phyloP scores from a whole-genome alignment of 176 grass and related monocot species.

The Lolium multiflorum region DNA sequence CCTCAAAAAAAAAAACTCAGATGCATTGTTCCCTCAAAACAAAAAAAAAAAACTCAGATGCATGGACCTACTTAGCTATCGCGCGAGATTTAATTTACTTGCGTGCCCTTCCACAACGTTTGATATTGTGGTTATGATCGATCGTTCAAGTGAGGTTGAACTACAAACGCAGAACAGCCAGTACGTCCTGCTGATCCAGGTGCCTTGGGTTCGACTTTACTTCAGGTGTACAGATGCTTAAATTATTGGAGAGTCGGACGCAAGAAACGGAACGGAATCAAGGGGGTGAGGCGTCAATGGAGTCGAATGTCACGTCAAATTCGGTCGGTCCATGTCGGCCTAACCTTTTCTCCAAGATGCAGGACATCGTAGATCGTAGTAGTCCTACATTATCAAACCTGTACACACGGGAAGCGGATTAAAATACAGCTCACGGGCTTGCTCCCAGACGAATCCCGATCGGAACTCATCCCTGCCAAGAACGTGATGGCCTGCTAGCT shows the following conservation, averaged over 20 bases:
- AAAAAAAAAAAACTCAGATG: too few species aligned
- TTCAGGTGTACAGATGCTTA: background rate
- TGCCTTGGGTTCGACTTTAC: background rate
- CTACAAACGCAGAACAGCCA: too few species aligned
- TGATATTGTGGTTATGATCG: too few species aligned
- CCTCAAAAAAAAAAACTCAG: too few species aligned
- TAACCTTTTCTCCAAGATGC: background rate
- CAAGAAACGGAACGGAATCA: background rate
- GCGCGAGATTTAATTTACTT: too few species aligned
- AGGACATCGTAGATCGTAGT: background rate
- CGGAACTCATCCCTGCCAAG: background rate
- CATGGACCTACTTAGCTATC: too few species aligned
- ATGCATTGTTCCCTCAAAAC: too few species aligned
- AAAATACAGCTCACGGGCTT: slow-evolving; percentile 13
- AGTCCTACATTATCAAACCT: background rate
- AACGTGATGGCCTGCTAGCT: too few species aligned
- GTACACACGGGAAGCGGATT: background rate
- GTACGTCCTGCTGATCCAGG: too few species aligned
- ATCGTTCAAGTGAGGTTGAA: too few species aligned
- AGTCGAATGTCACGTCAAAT: background rate
- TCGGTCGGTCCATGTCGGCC: background rate
- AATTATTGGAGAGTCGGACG: background rate
- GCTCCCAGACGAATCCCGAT: background rate
- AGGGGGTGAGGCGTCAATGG: background rate
- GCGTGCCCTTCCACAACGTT: too few species aligned